A percentile compares a stretch with the other conserved stretches of the same genome.
Conservation (phyloP, 139 green algal genomes). For the Monoraphidium neglectum region DNA sequence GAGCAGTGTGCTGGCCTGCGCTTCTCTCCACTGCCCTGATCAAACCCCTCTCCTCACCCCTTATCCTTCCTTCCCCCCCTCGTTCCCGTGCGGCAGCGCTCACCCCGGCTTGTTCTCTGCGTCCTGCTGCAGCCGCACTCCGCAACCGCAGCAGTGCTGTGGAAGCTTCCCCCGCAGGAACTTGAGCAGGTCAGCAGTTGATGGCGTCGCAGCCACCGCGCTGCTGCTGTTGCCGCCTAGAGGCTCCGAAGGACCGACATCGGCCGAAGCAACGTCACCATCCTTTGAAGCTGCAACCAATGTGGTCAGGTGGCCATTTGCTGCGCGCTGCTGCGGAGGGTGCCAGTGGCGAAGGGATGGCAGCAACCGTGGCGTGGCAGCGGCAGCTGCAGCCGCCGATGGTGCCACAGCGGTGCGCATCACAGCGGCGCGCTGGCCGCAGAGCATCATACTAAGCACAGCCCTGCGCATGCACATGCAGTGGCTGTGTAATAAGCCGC, state of each 20-base stretch:
- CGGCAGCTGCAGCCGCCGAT: neutral
- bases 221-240: neutral
- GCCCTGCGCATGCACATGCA: neutral
- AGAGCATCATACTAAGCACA: neutral
- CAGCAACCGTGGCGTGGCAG: too few relatives aligned
- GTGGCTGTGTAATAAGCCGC: neutral
- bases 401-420: neutral
- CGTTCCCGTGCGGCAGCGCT: constrained; percentile 4
- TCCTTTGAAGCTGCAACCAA: neutral
- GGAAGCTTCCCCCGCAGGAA: constrained; percentile 13
- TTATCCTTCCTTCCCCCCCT: neutral
- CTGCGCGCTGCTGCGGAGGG: neutral
- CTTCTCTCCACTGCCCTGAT: neutral
- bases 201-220: neutral
- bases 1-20: neutral
- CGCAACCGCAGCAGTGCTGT: constrained; percentile 77
- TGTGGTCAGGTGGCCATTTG: neutral
- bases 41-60: neutral
- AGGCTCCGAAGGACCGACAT: neutral
- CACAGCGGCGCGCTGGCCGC: neutral
- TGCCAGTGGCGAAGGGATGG: neutral
- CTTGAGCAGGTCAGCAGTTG: constrained; percentile 6
- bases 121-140: constrained; percentile 72
- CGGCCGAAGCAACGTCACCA: neutral
- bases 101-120: constrained; percentile 68